Evolutionary conservation across 768 basidiomycete species (phyloP), one percentile per base, ranked within the genome.

Genomic region (Termitomyces sp.): DNA sequence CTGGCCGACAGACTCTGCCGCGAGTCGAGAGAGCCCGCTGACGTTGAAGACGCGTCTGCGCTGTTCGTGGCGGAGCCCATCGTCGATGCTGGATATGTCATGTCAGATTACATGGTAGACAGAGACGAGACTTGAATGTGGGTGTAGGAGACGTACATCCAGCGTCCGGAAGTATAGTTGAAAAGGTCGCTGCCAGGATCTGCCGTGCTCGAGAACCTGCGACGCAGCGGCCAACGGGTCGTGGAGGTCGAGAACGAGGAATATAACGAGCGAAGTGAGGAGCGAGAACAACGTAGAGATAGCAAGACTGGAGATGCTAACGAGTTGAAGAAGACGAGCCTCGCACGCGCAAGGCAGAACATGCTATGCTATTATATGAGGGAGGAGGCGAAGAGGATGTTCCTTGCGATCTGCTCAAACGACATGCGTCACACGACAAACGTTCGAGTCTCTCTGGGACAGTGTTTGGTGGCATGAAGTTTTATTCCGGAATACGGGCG

Each of bases 1-100:
- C 9, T 70, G 72, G 62, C 58, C 47, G 16, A 80, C 71, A 20
- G 39, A 40, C 39, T 40, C 7, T n/a, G 42, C 22, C 4, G 42
- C 20, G 4, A 43, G 42, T 43, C 70, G 74, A 73, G 69, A 32
- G n/a, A 79, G 73, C 67, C 55, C 65, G 3, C 63, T 57, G 60
- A 65, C 55, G 42, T 43, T 20, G 12, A 43, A 43, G 12, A 43
- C 22, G 1, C 42, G 42, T 22, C 42, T 43, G 10, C 42, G 42
- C 22, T 22, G 20, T 43, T 3, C 42, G 22, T 43, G 22, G 42
- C 42, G 42, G 24, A 13, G 42, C 4, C 20, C 22, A 43, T 43
- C 20, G 22, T 43, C 24, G 12, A 43, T 10, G 5, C 42, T 43
- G 42, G 5, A 43, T 2, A 18, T 37, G 16, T 18, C 9, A 18